Evolutionary conservation across 148 eudicot species (phyloP).

Genomic region (Cornus controversa): DNA sequence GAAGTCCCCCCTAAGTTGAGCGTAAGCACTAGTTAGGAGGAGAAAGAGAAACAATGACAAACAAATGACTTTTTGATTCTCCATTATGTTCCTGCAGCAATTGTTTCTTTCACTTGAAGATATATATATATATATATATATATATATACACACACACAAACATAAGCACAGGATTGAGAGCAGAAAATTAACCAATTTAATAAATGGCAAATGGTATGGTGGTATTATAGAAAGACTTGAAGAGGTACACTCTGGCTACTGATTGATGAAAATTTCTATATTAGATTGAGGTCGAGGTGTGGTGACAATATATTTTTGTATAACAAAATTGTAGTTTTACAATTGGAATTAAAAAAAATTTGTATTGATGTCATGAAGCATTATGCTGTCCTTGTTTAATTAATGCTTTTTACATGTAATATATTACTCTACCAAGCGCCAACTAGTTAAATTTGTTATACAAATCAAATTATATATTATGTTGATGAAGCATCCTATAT

Average conservation of each 20-base stretch:
- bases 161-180: background rate
- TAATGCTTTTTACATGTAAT: too few relatives aligned
- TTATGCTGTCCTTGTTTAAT: too few relatives aligned
- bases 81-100: background rate
- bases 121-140: background rate
- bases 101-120: background rate
- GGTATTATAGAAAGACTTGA: background rate
- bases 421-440: too few relatives aligned
- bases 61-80: background rate
- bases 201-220: background rate
- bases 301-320: background rate
- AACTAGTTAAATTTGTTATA: too few relatives aligned
- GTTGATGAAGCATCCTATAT: too few relatives aligned
- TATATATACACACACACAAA: too few relatives aligned
- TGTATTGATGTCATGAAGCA: too few relatives aligned
- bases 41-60: slow-evolving; percentile 5
- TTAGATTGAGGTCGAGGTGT: slow-evolving; percentile 3
- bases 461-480: too few relatives aligned
- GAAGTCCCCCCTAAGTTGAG: slow-evolving; percentile 33
- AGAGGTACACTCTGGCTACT: background rate
- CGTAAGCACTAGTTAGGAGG: slow-evolving; percentile 5
- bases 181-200: background rate
- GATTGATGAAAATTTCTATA: background rate
- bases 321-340: background rate
- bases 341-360: too few relatives aligned